Base-by-base conservation (phyloP, 164 flowering plant species). In the Echeveria elegans region DNA sequence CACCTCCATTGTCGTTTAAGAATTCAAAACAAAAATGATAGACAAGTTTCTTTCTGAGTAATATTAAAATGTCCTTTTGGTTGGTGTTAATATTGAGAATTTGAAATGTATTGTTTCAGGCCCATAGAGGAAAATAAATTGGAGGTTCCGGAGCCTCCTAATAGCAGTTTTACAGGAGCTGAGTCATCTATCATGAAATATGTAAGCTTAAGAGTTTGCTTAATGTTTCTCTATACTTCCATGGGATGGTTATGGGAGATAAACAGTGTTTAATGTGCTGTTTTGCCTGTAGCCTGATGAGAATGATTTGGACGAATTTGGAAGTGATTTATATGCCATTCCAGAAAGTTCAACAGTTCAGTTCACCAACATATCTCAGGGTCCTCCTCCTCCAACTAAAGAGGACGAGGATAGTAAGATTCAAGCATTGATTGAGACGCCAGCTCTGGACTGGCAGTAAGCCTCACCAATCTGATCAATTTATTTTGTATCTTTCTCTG, bases 361-460 rank as follows among this genome's bases (percentile, higher is more conserved):
- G 61, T 68, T 80, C 11, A 81, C 73, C 64, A 76, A 78, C 69
- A 80, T 72, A 6, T 43, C 75, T 36, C 88, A 76, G 63, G 97
- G 86, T 73, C 86, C 78, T 72, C 78, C 83, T 2, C 80, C 86
- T 58, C 76, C 85, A 5, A 87, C 77, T 72, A 82, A 76, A 78
- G 94, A 79, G 72, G 99, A 95, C 63, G 98, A 95, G 72, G 97
- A 92, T 66, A 86, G 86, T 84, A 95, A 85, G 74, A 83, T 95
- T 24, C 85, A 87, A 79, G 98, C 97, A 48, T 84, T 92, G 66
- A 81, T 89, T 66, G 92, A 88, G 60, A 84, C 88, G 18, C 82
- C 98, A 52, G 86, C 88, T 47, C 75, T 92, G 70, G 95, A 95
- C 69, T 95, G 99, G 99, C 94, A 84, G 99, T 95, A 62, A 82